Evolutionary conservation across 2,329 filamentous ascomycete genomes (phyloP), one percentile per base, ranked within the genome.

Genomic region (Endoconidiophora polonica): DNA sequence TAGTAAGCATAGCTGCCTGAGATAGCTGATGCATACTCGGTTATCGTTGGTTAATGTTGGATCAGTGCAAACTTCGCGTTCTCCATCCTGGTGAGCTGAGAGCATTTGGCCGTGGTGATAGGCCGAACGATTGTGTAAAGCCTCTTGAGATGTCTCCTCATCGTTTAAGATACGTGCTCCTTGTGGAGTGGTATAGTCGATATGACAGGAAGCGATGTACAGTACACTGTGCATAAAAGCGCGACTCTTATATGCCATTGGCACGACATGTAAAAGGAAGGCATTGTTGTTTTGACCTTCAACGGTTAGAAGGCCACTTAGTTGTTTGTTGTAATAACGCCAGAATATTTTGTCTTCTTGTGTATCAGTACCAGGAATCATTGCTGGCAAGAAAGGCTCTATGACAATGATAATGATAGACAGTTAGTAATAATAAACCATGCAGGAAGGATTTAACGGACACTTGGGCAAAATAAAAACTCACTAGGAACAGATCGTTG

Each of bases 161-260:
- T 71, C 67, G 33, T 63, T 63, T 4, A 80, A 62, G 3, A 79
- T 59, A 44, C 73, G 74, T 51, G 61, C 56, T 9, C 74, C 76
- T 49, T 78, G 76, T 0, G 74, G 69, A 0, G 74, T 73, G 3
- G 72, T 68, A 54, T 71, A 72, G 61, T 81, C 74, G 49, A 81
- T 73, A 58, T 94, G 86, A 54, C 80, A 86, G 57, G 84, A 84
- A 37, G 86, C 84, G 6, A 94, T 71, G 42, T 84, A 86, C 48
- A 94, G 72, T 46, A 94, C 77, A 9, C 86, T 91, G 62, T 94
- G 87, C 86, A 94, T 94, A 48, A 94, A 69, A 10, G 86, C 86
- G 54, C 79, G 73, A 60, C 94, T 81, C 54, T 80, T 72, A 40
- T 84, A 78, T 2, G 87, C 86, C 67, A 93, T 83, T 1, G 85